Evolutionary conservation across 2,329 filamentous ascomycete species (phyloP), one percentile per base, ranked within the genome.

Genomic region (Fusarium pseudonygamai): DNA sequence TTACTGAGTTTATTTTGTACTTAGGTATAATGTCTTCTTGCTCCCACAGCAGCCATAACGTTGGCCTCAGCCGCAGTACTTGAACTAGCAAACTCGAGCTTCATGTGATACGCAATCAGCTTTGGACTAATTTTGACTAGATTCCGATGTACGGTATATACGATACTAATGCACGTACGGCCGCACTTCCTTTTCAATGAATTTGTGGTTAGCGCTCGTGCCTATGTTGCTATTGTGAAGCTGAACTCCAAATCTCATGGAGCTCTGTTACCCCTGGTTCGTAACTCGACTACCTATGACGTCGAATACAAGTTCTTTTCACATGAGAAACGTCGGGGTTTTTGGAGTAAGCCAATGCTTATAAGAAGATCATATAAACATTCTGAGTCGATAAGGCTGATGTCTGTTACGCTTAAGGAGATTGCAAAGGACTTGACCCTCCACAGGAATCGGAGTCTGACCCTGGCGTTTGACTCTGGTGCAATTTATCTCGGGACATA

Each of bases 301-400:
- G 58, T 73, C 55, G 66, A 55, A 32, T 34, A 30, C 18, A 45
- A 30, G 20, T 53, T 20, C 26, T 32, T 8, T 62, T n/a, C 14
- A 24, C 5, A 18, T 28, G 24, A 53, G 50, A 39, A 53, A 28
- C 34, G 28, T 53, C 50, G 34, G 34, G 18, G 24, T 37, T 28
- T 39, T 53, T 53, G 24, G 50, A 28, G 28, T 16, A 45, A 45
- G 13, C 22, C 28, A 45, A 57, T 34, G 6, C n/a, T 22, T 45
- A 43, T 49, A 55, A 24, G 32, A 18, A 18, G n/a, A 43, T 45
- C 43, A 42, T 58, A 50, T 52, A 53, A 39, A 49, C 40, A 49
- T 42, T 11, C 18, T 43, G 24, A 60, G 28, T 28, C 34, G 50
- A 68, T 60, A 71, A 71, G 71, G 71, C 59, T 73, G 62, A 67